Conservation (phyloP, 345 rosid genomes). For the Syzygium aqueum region DNA sequence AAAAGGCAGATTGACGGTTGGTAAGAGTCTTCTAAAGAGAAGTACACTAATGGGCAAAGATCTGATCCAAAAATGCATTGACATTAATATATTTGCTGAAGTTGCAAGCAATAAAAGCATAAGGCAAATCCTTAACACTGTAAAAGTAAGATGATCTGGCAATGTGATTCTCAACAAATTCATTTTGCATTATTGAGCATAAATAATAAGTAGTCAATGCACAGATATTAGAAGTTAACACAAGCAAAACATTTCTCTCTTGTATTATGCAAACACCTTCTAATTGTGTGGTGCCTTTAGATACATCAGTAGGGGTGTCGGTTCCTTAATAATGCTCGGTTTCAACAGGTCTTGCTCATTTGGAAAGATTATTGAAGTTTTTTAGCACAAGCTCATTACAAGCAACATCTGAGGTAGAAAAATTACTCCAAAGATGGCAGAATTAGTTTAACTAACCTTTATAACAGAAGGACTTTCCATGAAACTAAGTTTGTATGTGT, state of each 20-base stretch:
- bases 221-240: not conserved
- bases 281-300: not conserved
- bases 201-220: not conserved
- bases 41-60: not conserved
- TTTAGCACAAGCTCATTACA: not conserved
- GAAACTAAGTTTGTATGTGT: slow-evolving; percentile 91
- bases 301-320: fast-evolving
- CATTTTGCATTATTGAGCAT: not conserved
- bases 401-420: not conserved
- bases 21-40: not conserved
- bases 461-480: slow-evolving; percentile 97
- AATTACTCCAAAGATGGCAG: not conserved
- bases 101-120: not conserved
- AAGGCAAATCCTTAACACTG: not conserved
- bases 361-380: not conserved
- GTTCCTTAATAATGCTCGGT: not conserved
- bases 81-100: not conserved
- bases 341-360: not conserved
- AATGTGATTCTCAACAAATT: not conserved
- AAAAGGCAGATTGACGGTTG: not conserved
- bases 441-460: slow-evolving; percentile 32
- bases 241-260: not conserved
- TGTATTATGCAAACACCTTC: not conserved
- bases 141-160: not conserved
- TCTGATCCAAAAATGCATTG: not conserved